These are phyloP conservation scores for Yarrowia porcina DNA, from an alignment of 805 yeast genomes.

Conservation along the genomic window DNA sequence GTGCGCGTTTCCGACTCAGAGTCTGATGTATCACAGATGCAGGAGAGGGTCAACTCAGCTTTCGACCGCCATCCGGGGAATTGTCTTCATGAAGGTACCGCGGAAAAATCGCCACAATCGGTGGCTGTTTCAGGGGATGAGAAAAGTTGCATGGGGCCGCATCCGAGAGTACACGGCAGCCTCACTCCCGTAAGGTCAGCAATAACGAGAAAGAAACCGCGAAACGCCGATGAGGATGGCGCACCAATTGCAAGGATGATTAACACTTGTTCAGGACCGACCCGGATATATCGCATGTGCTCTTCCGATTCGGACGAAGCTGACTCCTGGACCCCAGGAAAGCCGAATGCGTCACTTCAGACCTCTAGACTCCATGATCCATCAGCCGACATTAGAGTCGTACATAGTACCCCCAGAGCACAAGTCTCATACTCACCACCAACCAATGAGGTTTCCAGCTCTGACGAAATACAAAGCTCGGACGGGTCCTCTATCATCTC, in stretches of 20 bases:
- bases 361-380: too few species aligned
- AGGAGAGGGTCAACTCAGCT: neutral
- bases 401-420: neutral
- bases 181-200: too few species aligned
- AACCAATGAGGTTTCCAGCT: neutral
- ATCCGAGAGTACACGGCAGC: too few species aligned
- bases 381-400: neutral
- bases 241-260: neutral
- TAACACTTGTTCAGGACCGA: neutral
- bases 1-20: slow-evolving; percentile 6
- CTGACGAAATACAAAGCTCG: neutral
- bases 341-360: neutral
- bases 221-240: neutral
- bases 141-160: too few species aligned
- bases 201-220: neutral
- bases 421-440: neutral
- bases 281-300: neutral
- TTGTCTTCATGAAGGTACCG: too few species aligned
- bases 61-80: too few species aligned
- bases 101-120: too few species aligned
- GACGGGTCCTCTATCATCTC: neutral
- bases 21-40: neutral
- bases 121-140: too few species aligned
- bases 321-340: neutral
- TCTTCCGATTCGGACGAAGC: neutral